These are phyloP conservation scores for Pythium scleroteichum DNA, from an alignment of 352 stramenopile species.

Conservation along the genomic window DNA sequence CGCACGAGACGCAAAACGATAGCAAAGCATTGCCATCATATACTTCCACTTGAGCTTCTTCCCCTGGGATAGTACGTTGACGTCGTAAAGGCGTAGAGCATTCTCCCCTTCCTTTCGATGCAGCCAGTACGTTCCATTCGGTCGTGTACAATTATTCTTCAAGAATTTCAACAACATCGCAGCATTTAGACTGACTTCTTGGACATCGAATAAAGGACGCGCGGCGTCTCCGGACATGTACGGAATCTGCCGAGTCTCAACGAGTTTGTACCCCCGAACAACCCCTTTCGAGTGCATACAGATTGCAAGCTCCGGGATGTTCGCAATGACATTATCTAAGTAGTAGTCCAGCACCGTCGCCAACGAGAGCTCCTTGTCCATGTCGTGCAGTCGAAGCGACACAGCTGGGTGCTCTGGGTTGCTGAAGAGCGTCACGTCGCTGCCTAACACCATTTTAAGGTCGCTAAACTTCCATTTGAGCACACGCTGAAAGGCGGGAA, in stretches of 20 bases:
- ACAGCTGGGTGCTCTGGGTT: conserved; percentile 83
- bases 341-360: conserved; percentile 87
- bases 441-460: conserved; percentile 87
- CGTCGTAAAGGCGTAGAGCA: conserved; percentile 79
- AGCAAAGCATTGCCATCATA: conserved; percentile 90
- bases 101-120: conserved; percentile 80
- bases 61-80: conserved; percentile 78
- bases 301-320: conserved; percentile 84
- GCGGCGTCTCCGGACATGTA: conserved; percentile 64
- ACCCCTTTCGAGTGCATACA: conserved; percentile 87
- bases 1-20: conserved; percentile 77
- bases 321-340: conserved; percentile 86
- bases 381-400: conserved; percentile 83
- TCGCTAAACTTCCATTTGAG: conserved; percentile 89
- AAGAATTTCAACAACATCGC: conserved; percentile 88
- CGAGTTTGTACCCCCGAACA: conserved; percentile 83
- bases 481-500: conserved; percentile 65
- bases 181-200: conserved; percentile 86
- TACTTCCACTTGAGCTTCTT: conserved; percentile 91
- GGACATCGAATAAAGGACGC: conserved; percentile 74
- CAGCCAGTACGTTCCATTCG: conserved; percentile 85
- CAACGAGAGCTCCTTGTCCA: conserved; percentile 83
- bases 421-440: conserved; percentile 81
- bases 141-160: conserved; percentile 80
- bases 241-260: conserved; percentile 81